These are phyloP conservation scores for Lentinula edodes DNA, from an alignment of 768 basidiomycete genomes.

Conservation along the genomic window DNA sequence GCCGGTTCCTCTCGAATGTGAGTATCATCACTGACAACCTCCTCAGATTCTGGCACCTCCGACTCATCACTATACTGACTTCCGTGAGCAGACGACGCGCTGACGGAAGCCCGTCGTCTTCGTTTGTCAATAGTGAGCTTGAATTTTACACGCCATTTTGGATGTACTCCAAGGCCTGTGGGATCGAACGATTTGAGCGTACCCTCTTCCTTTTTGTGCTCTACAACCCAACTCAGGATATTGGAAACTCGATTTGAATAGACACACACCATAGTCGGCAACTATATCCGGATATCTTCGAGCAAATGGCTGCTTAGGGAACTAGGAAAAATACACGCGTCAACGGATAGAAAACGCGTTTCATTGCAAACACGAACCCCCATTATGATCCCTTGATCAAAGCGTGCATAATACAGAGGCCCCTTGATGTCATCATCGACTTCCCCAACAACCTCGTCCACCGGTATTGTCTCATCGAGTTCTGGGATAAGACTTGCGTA, in stretches of 20 bases:
- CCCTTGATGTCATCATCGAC: slow-evolving; percentile 25
- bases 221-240: slow-evolving; percentile 5
- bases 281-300: slow-evolving; percentile 39
- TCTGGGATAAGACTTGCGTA: slow-evolving; percentile 34
- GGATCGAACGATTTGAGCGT: slow-evolving; percentile 55
- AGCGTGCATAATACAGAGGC: slow-evolving; percentile 60
- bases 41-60: slow-evolving; percentile 27
- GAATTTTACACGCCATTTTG: slow-evolving; percentile 46
- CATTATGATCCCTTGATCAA: slow-evolving; percentile 49
- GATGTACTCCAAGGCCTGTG: slow-evolving; percentile 50
- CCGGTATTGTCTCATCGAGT: slow-evolving; percentile 18
- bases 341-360: slow-evolving; percentile 12
- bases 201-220: slow-evolving; percentile 26
- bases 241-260: neutral
- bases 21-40: slow-evolving; percentile 16
- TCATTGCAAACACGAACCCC: slow-evolving; percentile 36
- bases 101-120: slow-evolving; percentile 15
- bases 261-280: slow-evolving; percentile 47
- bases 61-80: slow-evolving; percentile 17
- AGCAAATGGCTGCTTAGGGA: slow-evolving; percentile 32
- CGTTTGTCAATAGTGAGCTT: slow-evolving; percentile 25
- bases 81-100: slow-evolving; percentile 21
- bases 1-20: slow-evolving; percentile 11
- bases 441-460: slow-evolving; percentile 57
- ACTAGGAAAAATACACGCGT: slow-evolving; percentile 33